Evolutionary conservation across 2,329 filamentous ascomycete genomes (phyloP).

Genomic region (Alternaria longipes): DNA sequence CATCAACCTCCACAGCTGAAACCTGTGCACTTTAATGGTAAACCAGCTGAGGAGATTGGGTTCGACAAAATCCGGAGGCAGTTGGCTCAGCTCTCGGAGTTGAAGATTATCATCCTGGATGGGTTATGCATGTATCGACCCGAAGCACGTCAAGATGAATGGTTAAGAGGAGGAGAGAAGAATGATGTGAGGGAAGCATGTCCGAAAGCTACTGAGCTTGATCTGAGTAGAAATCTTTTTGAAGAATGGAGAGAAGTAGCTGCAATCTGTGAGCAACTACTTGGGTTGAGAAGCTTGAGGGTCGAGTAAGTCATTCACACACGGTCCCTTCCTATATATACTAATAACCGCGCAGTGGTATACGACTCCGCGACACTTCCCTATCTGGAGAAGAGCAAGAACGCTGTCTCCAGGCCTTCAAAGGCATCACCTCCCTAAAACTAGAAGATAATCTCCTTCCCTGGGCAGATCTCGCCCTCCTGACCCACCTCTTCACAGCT

Average conservation of each 20-base stretch:
- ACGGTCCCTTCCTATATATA: constrained; percentile 1
- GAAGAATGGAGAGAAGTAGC: constrained; percentile 72
- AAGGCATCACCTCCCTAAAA: constrained; percentile 55
- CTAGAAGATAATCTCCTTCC: constrained; percentile 60
- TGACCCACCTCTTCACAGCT: constrained; percentile 63
- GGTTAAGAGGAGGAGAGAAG: constrained; percentile 34
- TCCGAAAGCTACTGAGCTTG: constrained; percentile 74
- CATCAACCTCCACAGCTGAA: constrained; percentile 38
- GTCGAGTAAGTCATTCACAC: constrained; percentile 68
- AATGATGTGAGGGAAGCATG: constrained; percentile 65
- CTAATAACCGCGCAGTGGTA: constrained; percentile 65
- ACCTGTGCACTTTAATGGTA: constrained; percentile 76
- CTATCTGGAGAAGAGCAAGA: constrained; percentile 34
- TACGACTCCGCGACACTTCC: constrained; percentile 66
- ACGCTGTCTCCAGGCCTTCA: constrained; percentile 41
- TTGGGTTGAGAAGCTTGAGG: constrained; percentile 71
- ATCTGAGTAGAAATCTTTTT: constrained; percentile 86
- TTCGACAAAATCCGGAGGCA: constrained; percentile 90
- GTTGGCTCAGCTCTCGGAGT: constrained; percentile 78
- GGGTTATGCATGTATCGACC: constrained; percentile 68
- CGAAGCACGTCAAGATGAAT: constrained; percentile 33
- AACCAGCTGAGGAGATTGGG: constrained; percentile 91
- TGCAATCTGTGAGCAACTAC: constrained; percentile 75
- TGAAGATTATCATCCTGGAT: constrained; percentile 85
- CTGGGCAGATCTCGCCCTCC: constrained; percentile 51